These are phyloP conservation scores for Mycena venus DNA, from an alignment of 768 basidiomycete genomes.

Conservation along the genomic window DNA sequence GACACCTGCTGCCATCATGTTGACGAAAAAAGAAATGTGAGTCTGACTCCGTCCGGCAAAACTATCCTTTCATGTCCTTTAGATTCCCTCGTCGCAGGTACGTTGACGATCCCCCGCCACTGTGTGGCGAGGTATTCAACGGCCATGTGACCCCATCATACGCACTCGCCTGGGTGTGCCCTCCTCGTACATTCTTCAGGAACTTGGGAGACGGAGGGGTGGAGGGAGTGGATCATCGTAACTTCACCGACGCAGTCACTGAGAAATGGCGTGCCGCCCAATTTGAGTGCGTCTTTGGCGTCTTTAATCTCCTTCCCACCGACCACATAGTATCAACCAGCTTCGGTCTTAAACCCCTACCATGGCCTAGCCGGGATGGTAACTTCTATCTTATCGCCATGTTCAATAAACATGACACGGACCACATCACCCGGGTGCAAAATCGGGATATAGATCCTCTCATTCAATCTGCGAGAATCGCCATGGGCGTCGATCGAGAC, in stretches of 20 bases:
- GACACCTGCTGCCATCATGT: no score
- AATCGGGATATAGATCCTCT: not conserved
- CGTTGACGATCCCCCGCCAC: not conserved
- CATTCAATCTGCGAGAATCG: not conserved
- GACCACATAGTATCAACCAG: not conserved
- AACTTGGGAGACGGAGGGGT: not conserved
- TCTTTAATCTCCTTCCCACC: not conserved
- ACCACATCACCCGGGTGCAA: not conserved
- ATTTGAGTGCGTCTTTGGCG: not conserved
- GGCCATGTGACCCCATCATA: not conserved
- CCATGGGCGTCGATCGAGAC: conserved; percentile 8
- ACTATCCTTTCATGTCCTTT: not conserved
- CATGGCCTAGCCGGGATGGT: not conserved
- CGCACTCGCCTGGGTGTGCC: conserved; percentile 7
- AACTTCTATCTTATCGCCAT: conserved; percentile 12
- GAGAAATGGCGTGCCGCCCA: not conserved
- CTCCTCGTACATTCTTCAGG: not conserved
- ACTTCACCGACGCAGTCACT: not conserved
- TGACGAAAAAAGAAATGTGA: no score
- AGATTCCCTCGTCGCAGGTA: not conserved
- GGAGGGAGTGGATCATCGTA: not conserved
- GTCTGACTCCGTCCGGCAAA: no score
- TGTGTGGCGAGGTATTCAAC: not conserved
- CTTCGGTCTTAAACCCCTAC: not conserved
- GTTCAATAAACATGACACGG: not conserved